Conservation (phyloP, 176 grass and related monocot species). For the Olyra latifolia region DNA sequence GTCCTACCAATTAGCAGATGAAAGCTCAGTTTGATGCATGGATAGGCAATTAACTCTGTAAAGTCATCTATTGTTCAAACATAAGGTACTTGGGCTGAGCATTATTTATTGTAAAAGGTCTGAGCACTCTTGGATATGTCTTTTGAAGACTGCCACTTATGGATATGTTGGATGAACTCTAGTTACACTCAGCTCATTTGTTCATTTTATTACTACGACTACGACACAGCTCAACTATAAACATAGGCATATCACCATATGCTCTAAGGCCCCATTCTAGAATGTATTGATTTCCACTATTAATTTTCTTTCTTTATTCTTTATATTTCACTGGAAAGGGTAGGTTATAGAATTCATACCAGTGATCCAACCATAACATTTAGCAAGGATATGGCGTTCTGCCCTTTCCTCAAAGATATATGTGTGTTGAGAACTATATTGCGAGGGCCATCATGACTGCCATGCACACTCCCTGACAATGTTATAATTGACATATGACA, state of each 20-base stretch:
- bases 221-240: background rate
- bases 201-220: background rate
- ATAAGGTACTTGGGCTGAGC: background rate
- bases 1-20: conserved; percentile 54
- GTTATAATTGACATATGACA: background rate
- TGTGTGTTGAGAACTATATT: conserved; percentile 41
- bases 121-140: background rate
- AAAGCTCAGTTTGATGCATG: conserved; percentile 17
- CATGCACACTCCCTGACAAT: conserved; percentile 66
- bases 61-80: background rate
- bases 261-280: background rate
- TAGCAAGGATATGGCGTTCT: conserved; percentile 79
- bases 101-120: background rate
- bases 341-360: conserved; percentile 47
- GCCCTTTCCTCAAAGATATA: conserved; percentile 53
- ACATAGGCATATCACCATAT: conserved; percentile 1
- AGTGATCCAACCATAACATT: conserved; percentile 95
- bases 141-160: too few relatives aligned
- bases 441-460: conserved; percentile 43
- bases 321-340: background rate
- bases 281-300: background rate
- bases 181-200: background rate
- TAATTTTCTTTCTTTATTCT: background rate
- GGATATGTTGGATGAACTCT: background rate
- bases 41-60: background rate